Evolutionary conservation across 176 grass and related monocot species (phyloP).

Genomic region (Musa beccarii): DNA sequence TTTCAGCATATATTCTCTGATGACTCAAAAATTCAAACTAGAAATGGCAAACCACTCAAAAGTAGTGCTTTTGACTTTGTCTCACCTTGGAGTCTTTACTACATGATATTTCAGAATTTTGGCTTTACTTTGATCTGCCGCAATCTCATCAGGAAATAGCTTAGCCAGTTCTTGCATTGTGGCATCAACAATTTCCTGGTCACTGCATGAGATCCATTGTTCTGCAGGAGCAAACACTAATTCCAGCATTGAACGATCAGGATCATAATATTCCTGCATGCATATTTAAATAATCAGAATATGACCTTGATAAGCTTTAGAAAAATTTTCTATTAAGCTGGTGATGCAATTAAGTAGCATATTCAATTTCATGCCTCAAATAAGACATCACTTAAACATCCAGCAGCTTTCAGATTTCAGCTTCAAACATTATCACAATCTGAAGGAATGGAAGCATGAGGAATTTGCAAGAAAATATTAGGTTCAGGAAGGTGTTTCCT

Average conservation of each 20-base stretch:
- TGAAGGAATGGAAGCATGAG: too few relatives aligned
- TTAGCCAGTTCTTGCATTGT: constrained; percentile 89
- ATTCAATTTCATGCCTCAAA: too few relatives aligned
- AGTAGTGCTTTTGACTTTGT: constrained; percentile 2
- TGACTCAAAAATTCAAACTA: neutral
- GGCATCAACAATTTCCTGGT: constrained; percentile 76
- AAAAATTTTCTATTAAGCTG: neutral
- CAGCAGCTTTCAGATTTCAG: too few relatives aligned
- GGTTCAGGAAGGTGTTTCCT: too few relatives aligned
- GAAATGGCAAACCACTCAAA: neutral
- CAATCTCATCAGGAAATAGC: constrained; percentile 93
- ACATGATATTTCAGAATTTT: constrained; percentile 91
- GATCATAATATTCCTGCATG: constrained; percentile 93
- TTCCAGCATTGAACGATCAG: constrained; percentile 86
- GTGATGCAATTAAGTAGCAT: neutral
- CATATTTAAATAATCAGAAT: constrained; percentile 21
- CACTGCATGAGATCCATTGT: constrained; percentile 76
- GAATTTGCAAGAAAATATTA: too few relatives aligned
- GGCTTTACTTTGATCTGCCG: constrained; percentile 81
- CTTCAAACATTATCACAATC: too few relatives aligned
- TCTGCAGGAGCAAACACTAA: constrained; percentile 94
- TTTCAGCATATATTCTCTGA: neutral
- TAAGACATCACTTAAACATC: too few relatives aligned
- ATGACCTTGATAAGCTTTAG: neutral
- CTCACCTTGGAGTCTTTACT: constrained; percentile 81